These are phyloP conservation scores for Rhodotorula graminis DNA, from an alignment of 768 basidiomycete genomes.

Conservation along the genomic window DNA sequence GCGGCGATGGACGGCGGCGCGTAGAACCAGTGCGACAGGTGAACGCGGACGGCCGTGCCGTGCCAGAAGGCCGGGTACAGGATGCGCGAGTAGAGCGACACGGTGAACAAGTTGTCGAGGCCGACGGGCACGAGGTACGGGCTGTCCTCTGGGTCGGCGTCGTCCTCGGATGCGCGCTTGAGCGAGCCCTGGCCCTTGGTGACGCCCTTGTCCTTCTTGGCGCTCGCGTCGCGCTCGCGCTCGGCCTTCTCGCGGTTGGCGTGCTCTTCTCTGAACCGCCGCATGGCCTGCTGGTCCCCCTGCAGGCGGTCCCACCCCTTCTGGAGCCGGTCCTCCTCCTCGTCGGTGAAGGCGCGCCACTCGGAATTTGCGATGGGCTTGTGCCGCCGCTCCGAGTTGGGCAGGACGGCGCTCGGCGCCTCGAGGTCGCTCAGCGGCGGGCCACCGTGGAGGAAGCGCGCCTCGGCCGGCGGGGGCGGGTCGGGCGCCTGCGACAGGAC, in stretches of 20 bases:
- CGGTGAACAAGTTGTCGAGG: slow-evolving; percentile 40
- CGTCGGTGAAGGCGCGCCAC: slow-evolving; percentile 37
- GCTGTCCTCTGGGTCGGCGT: neutral
- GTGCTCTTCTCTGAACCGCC: neutral
- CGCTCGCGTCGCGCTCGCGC: neutral
- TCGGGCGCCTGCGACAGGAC: neutral
- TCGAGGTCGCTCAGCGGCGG: slow-evolving; percentile 29
- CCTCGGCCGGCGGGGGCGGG: slow-evolving; percentile 1
- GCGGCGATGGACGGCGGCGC: slow-evolving; percentile 24
- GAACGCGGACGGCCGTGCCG: slow-evolving; percentile 27
- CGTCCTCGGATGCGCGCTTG: slow-evolving; percentile 7
- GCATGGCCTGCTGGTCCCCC: slow-evolving; percentile 2
- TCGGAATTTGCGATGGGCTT: slow-evolving; percentile 18
- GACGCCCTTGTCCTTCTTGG: neutral
- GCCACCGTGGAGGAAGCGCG: slow-evolving; percentile 28
- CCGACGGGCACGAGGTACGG: slow-evolving; percentile 32
- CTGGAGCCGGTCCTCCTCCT: slow-evolving; percentile 30
- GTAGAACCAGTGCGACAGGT: slow-evolving; percentile 29
- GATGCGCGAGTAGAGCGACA: slow-evolving; percentile 21
- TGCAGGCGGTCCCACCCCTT: neutral
- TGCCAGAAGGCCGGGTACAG: slow-evolving; percentile 41
- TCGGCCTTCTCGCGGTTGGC: neutral
- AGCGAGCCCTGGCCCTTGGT: neutral
- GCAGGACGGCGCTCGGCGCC: slow-evolving; percentile 18
- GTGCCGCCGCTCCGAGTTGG: neutral